These are phyloP conservation scores for Septoria petroselini DNA, from an alignment of 2,329 filamentous ascomycete species.

Conservation along the genomic window DNA sequence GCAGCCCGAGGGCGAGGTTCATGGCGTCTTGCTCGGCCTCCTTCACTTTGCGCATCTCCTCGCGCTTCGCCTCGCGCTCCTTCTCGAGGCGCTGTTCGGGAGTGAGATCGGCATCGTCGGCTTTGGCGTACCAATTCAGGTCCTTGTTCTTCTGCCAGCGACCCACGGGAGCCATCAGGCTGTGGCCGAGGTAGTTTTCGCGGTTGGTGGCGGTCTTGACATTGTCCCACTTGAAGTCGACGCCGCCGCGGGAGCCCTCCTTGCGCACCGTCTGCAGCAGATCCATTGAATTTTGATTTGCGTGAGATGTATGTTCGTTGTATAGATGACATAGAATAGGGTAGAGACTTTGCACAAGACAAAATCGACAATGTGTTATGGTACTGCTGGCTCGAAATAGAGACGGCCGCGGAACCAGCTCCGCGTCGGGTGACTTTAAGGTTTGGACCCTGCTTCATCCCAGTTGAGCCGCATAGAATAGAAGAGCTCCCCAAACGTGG, in stretches of 20 bases:
- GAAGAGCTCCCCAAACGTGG: conserved; percentile 20
- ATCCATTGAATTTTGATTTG: too few species aligned
- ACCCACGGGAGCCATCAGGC: conserved; percentile 82
- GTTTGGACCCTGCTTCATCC: conserved; percentile 4
- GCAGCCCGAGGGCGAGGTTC: conserved; percentile 75
- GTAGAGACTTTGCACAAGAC: too few species aligned
- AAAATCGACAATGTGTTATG: too few species aligned
- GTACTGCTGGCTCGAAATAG: too few species aligned
- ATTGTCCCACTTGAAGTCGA: conserved; percentile 95
- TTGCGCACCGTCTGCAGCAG: conserved; percentile 90
- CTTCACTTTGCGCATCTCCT: conserved; percentile 75
- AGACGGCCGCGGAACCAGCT: too few species aligned
- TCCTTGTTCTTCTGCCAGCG: conserved; percentile 83
- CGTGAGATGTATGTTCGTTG: too few species aligned
- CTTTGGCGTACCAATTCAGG: conserved; percentile 63
- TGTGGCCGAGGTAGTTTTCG: conserved; percentile 88
- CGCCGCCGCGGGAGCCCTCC: conserved; percentile 81
- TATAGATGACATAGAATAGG: too few species aligned
- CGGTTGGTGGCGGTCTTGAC: conserved; percentile 83
- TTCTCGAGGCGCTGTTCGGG: conserved; percentile 54
- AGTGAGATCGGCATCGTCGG: conserved; percentile 50
- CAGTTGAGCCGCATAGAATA: too few species aligned
- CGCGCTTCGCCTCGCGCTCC: conserved; percentile 67
- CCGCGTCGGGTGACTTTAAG: too few species aligned
- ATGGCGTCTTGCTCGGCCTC: conserved; percentile 92